Evolutionary conservation across 192 early-diverging fungal genomes (phyloP).

Genomic region (Backusella australiensis): DNA sequence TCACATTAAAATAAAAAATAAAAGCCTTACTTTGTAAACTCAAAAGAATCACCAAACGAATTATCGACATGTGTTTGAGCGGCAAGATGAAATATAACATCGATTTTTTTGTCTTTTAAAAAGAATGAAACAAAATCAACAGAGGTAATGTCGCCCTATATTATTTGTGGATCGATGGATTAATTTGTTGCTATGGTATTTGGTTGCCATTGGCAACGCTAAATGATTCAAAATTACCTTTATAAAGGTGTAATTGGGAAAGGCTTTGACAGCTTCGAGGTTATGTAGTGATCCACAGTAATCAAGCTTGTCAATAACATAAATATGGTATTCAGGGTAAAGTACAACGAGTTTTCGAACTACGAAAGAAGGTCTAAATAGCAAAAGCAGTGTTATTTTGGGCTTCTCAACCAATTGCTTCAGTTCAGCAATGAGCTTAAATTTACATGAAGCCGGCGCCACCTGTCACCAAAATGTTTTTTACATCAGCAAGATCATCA

Average conservation of each 20-base stretch:
- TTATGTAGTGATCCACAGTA: conserved; percentile 73
- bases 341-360: conserved; percentile 57
- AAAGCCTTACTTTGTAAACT: conserved; percentile 58
- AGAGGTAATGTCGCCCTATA: conserved; percentile 65
- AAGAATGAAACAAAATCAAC: conserved; percentile 61
- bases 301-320: conserved; percentile 73
- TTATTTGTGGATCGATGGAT: not conserved
- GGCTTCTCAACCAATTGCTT: not conserved
- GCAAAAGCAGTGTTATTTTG: not conserved
- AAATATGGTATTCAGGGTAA: conserved; percentile 68
- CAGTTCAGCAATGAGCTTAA: not conserved
- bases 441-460: conserved; percentile 84
- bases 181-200: not conserved
- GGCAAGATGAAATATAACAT: conserved; percentile 75
- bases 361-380: conserved; percentile 61
- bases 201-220: not conserved
- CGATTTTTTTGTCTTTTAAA: conserved; percentile 64
- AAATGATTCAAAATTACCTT: conserved; percentile 39
- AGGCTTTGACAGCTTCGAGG: conserved; percentile 41
- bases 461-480: conserved; percentile 74
- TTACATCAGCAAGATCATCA: conserved; percentile 39
- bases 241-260: conserved; percentile 62
- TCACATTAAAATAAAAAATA: not conserved
- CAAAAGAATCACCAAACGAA: conserved; percentile 81
- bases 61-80: conserved; percentile 85